Evolutionary conservation across 208 protist species (phyloP), one percentile per base, ranked within the genome.

Genomic region (Crithidia sp.): DNA sequence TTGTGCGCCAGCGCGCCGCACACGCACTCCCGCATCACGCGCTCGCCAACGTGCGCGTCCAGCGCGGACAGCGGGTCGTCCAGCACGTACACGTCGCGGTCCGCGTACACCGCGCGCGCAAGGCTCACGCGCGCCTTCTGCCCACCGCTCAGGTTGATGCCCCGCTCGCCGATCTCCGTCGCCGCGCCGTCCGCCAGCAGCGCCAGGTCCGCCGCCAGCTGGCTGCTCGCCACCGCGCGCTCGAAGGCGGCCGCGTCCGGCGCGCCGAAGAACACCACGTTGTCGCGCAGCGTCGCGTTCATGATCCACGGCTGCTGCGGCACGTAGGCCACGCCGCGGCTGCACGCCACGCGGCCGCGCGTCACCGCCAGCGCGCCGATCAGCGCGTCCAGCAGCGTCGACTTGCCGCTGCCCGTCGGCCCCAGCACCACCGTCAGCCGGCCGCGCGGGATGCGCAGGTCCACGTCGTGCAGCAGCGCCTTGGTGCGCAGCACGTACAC

Each of bases 261-360:
- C n/a, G 63, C 53, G 37, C 70, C 52, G 52, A 94, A 95, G 74
- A 98, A 98, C 5, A 95, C 49, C 36, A 98, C 87, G 78, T 98
- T 98, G 9, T 98, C 91, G 17, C 81, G 76, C 16, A 98, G 37
- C n/a, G 94, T 96, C 10, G 84, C 82, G 79, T 95, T 98, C 74
- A 93, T 84, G 50, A 98, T 94, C 86, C 89, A 98, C 68, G 94
- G 66, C 73, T 92, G 78, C 77, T 98, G 97, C 36, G 94, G 81
- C 41, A 86, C 85, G 71, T 97, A 98, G 5, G 92, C 91, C 19
- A 98, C 77, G 43, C 37, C 67, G 19, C n/a, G 44, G 12, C 52
- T 7, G 45, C 63, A 62, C 47, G 44, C 19, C 8, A 89, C 67
- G n/a, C 43, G 39, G 52, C n/a, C 87, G 28, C 53, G 47, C 52